Base-by-base conservation (phyloP, 228 moss, liverwort and hornwort genomes). In the Sphagnum fallax region DNA sequence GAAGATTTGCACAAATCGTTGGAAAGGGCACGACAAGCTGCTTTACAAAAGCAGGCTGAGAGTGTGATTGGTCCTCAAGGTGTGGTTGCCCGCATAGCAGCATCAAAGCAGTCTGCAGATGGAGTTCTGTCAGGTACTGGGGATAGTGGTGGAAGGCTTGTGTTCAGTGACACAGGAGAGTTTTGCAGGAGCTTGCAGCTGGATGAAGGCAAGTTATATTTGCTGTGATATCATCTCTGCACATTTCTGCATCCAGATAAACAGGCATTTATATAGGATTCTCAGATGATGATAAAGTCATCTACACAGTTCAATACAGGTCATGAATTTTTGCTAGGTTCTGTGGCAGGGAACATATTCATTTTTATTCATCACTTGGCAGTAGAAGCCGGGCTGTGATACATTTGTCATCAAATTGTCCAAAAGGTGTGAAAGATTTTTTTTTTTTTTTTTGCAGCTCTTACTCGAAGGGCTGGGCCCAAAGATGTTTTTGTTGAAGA, bases 131-230 rank as follows among this genome's bases (percentile, higher is more conserved):
- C 76, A 79, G 74, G 69, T 52, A 82, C 77, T 75, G 75, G 70
- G 50, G 94, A 92, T 51, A 66, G 67, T 51, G 94, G 92, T 60
- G 85, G 87, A 53, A 90, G 87, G 70, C 82, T 98, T 66, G 82
- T 98, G 50, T 90, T 98, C 65, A 98, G 94, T 55, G 98, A 98
- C 66, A 98, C 98, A 16, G 98, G 93, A 55, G 98, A 98, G 76
- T 98, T 98, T 82, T 98, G 98, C 75, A 88, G 98, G 72, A 98
- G 92, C 75, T 68, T 98, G 70, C 98, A 98, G 68, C 82, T 98
- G 65, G 98, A 98, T 80, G 98, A 98, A 87, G 94, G 97, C 92
- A 77, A 77, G 70, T 50, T 63, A 18, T 49, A n/a, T 49, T 8
- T 15, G 0, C 48, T 50, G 49, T 6, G 2, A 6, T 62, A 47